phyloP scores from a whole-genome alignment of 1,284 basidiomycete genomes.

The Ustilago lituana region DNA sequence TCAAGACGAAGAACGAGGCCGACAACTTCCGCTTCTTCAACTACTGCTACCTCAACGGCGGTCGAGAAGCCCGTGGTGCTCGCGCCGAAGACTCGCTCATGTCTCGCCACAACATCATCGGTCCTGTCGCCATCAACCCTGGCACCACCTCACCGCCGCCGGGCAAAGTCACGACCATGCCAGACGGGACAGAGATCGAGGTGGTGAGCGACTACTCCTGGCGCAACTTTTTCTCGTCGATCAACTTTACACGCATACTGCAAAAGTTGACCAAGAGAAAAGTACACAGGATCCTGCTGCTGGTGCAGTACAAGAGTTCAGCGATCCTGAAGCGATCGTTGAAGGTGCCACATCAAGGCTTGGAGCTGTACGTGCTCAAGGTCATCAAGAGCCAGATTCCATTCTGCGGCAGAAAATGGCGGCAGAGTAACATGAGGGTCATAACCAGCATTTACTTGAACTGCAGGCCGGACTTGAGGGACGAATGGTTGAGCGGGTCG shows the following conservation, averaged over 20 bases:
- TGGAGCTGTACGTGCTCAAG: constrained; percentile 96
- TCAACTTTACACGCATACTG: constrained; percentile 97
- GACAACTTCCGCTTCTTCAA: constrained; percentile 88
- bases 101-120: constrained; percentile 46
- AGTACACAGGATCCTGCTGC: constrained; percentile 91
- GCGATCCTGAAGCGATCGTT: constrained; percentile 86
- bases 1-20: constrained; percentile 87
- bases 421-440: constrained; percentile 99
- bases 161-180: constrained; percentile 29
- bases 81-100: constrained; percentile 68
- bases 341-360: constrained; percentile 89
- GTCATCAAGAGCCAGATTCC: constrained; percentile 99
- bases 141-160: constrained; percentile 45
- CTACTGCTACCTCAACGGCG: constrained; percentile 80
- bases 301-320: constrained; percentile 98
- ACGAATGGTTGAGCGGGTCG: constrained; percentile 94
- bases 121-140: constrained; percentile 43
- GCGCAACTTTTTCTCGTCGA: constrained; percentile 97
- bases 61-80: constrained; percentile 45
- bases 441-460: constrained; percentile 98
- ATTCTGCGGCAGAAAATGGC: constrained; percentile 97
- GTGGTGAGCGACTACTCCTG: constrained; percentile 93
- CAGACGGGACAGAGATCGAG: constrained; percentile 71
- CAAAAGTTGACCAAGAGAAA: constrained; percentile 96
- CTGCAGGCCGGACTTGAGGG: constrained; percentile 91